These are phyloP conservation scores for Xanthoceras sorbifolium DNA, from an alignment of 345 rosid species.

Conservation along the genomic window DNA sequence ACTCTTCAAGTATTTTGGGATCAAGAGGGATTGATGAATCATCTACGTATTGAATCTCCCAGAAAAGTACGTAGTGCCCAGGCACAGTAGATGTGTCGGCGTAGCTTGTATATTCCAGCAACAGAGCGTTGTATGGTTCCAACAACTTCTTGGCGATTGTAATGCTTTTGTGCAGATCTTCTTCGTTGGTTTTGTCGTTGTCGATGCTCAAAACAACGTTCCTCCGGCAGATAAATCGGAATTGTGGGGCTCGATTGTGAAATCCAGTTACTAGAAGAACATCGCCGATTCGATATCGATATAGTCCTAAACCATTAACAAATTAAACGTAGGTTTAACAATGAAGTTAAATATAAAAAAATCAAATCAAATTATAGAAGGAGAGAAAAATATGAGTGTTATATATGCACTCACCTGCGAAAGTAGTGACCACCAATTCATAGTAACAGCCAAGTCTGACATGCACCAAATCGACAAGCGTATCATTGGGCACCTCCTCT, in stretches of 20 bases:
- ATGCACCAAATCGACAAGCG: constrained; percentile 55
- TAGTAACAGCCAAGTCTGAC: constrained; percentile 55
- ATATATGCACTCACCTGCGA: constrained; percentile 45
- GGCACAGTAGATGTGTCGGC: constrained; percentile 60
- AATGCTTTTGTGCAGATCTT: constrained; percentile 62
- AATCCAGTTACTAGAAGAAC: constrained; percentile 64
- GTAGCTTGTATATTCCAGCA: constrained; percentile 65
- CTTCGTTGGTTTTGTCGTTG: constrained; percentile 68
- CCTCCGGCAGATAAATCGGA: constrained; percentile 67
- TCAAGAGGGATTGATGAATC: constrained; percentile 23
- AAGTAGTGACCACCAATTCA: constrained; percentile 68
- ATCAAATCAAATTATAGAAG: not conserved
- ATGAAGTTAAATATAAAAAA: not conserved
- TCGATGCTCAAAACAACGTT: constrained; percentile 67
- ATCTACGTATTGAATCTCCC: constrained; percentile 47
- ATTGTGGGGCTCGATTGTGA: constrained; percentile 62
- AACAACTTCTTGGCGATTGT: constrained; percentile 48
- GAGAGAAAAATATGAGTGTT: not conserved
- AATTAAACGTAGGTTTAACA: not conserved
- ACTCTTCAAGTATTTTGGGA: constrained; percentile 42
- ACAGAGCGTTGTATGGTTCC: constrained; percentile 48
- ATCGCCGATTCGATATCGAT: constrained; percentile 62
- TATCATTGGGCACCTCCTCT: constrained; percentile 44
- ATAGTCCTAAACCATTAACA: constrained; percentile 41
- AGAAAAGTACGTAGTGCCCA: constrained; percentile 62